Base-by-base conservation (phyloP, 192 early-diverging fungal species). In the Backusella tarrabulga region DNA sequence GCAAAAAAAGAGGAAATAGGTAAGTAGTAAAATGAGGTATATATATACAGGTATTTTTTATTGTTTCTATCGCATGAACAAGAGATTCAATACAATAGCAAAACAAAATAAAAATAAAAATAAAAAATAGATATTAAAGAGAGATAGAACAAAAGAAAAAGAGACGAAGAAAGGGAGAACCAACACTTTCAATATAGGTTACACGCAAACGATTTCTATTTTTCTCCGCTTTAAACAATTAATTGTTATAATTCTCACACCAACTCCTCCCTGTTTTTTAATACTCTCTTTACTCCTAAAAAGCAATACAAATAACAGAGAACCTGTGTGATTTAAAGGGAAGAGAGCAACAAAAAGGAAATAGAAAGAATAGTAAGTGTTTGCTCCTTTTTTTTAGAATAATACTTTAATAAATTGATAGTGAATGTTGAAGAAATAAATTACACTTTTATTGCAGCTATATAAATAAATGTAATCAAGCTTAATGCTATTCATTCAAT, bases 201-300 rank as follows among this genome's bases (percentile, higher is more conserved):
- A 60, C 54, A 60, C 54, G 23, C 11, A 26, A 60, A 60, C 54
- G 21, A 60, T 60, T 60, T 60, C 7, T 23, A 60, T 60, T 23
- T 60, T 60, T 60, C 54, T 60, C 54, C 54, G 54, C 54, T 60
- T 60, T 23, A 60, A 60, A 60, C 54, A 60, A 23, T 60, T 23
- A 60, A 60, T 60, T 60, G 54, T 60, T 26, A 23, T 60, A 60
- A 60, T 60, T 60, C 54, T 60, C 54, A 60, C 54, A 60, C 54
- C 54, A 60, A 60, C 54, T 60, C 54, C 54, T 60, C 54, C 54
- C 11, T 60, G 54, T 60, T 60, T 54, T 40, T 60, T 60, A 60
- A 60, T 60, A 60, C n/a, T 60, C 7, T 60, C 9, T 60, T 60
- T 60, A 60, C 54, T 60, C 54, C 54, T 60, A 60, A 60, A 60